Evolutionary conservation across 352 stramenopile genomes (phyloP).

Genomic region (Thraustochytrium sp.): DNA sequence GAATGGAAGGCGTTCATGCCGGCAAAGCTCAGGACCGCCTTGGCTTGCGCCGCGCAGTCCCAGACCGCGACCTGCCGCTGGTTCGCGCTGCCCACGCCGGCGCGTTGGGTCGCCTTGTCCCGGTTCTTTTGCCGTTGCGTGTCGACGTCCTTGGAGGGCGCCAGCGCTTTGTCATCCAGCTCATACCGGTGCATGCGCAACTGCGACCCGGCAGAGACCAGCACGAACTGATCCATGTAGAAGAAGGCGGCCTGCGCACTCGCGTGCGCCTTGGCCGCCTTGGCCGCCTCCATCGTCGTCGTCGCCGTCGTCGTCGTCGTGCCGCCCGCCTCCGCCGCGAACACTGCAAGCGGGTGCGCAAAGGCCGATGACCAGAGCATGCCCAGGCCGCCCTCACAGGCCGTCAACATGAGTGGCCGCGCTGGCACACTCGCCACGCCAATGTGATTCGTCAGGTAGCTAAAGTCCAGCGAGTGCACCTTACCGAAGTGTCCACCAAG

Average conservation of each 20-base stretch:
- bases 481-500: not conserved
- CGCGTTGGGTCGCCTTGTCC: conserved; percentile 53
- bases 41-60: conserved; percentile 62
- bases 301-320: too few species aligned
- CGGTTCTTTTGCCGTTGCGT: conserved; percentile 52
- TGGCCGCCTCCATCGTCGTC: too few species aligned
- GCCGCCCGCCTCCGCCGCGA: not conserved
- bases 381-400: not conserved
- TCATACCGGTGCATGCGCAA: conserved; percentile 67
- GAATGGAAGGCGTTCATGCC: conserved; percentile 75
- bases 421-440: not conserved
- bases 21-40: conserved; percentile 62
- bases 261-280: too few species aligned
- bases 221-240: conserved; percentile 77
- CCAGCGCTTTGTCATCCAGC: conserved; percentile 60
- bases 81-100: conserved; percentile 56
- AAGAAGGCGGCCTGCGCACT: conserved; percentile 65
- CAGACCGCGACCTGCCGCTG: conserved; percentile 55
- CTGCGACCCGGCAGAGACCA: conserved; percentile 62
- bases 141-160: conserved; percentile 28
- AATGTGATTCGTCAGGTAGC: conserved; percentile 22
- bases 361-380: not conserved
- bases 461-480: conserved; percentile 32
- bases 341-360: not conserved
- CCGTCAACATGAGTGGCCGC: not conserved